Conservation (phyloP, 1,284 basidiomycete species). For the Ustilago sp. region DNA sequence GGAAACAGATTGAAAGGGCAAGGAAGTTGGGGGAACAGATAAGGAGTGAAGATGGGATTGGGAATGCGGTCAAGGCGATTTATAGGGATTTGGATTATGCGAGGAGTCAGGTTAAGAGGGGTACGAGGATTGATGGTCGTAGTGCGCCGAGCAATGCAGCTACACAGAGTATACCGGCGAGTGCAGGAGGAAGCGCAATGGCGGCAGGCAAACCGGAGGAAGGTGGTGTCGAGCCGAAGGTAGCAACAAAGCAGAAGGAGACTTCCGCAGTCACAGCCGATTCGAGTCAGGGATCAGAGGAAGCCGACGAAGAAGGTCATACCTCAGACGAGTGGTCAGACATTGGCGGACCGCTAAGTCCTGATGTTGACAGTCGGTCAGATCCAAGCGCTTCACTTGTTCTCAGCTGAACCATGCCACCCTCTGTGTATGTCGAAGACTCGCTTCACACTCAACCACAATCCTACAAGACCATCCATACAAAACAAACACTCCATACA, state of each 20-base stretch:
- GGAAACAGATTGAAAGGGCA: conserved; percentile 87
- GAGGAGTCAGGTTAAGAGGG: conserved; percentile 52
- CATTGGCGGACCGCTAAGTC: conserved; percentile 36
- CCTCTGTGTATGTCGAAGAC: neutral
- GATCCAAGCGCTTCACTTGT: conserved; percentile 10
- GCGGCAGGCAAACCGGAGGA: neutral
- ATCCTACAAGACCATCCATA: neutral
- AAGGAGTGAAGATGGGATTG: conserved; percentile 71
- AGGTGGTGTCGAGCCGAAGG: neutral
- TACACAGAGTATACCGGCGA: no score
- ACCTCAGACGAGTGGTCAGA: conserved; percentile 58
- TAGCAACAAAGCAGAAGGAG: neutral
- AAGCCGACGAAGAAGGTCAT: conserved; percentile 18
- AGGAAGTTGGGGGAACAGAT: conserved; percentile 75
- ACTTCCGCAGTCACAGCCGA: neutral
- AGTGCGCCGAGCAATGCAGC: neutral
- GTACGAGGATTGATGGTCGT: conserved; percentile 19
- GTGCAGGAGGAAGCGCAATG: neutral
- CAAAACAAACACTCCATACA: neutral
- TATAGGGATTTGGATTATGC: conserved; percentile 67
- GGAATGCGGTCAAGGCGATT: conserved; percentile 62
- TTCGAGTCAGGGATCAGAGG: neutral
- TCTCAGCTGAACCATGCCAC: conserved; percentile 9
- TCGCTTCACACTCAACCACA: neutral
- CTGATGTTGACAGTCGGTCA: conserved; percentile 7